Base-by-base conservation (phyloP, 495 filamentous ascomycete genomes). In the Letharia columbiana region DNA sequence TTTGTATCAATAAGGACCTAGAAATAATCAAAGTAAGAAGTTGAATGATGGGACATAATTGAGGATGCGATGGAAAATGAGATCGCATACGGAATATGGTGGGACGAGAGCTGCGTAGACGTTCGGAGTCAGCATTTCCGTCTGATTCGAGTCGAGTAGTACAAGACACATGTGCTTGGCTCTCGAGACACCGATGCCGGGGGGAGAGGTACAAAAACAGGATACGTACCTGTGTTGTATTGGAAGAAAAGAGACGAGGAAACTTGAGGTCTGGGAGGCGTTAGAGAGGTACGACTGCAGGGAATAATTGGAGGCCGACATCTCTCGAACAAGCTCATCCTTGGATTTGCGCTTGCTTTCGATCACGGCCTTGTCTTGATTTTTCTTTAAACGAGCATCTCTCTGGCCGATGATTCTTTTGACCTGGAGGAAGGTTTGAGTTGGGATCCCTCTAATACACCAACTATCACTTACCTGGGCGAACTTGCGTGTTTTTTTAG, bases 211-310 rank as follows among this genome's bases (percentile, higher is more conserved):
- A 10, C 0, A 2, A 35, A 17, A 31, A n/a, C 15, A 33, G 23
- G 28, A 54, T 33, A 54, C 54, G 54, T 57, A 57, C 54, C 54
- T 58, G 89, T 89, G 78, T 98, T 98, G 80, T 92, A 90, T 69
- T 91, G 84, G 79, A 96, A 97, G 86, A 97, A 98, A 77, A 98
- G 87, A 58, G 85, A 82, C 11, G 91, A 92, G 10, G 93, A 88
- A 63, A 89, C 86, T 76, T 92, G 67, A 37, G 67, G 67, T 66
- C 50, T 57, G 52, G 50, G 35, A 40, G 47, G 44, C 20, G 15
- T 62, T 66, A 67, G 60, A 33, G 20, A 17, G 45, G 50, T 23
- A n/a, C 28, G 6, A 60, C 56, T 7, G 15, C 4, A 10, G 6
- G 23, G 10, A 12, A 61, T 13, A 13, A 59, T 12, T 35, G 35